Evolutionary conservation across 2,329 filamentous ascomycete genomes (phyloP).

Genomic region (Taxawa tesnikishii): DNA sequence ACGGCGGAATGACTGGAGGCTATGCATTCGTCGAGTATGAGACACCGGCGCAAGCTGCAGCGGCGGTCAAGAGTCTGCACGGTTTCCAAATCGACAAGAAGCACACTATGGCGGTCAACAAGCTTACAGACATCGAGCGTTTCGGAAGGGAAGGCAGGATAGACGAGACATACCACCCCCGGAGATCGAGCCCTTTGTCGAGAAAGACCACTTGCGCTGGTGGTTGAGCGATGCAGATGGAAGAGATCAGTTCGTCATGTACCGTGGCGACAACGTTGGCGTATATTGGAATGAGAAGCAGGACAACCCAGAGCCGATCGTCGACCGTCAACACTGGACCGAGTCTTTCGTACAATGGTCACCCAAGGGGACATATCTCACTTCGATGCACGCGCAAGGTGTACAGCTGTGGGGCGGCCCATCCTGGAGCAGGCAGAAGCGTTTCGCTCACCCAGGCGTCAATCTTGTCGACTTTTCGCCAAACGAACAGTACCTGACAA

Average conservation of each 20-base stretch:
- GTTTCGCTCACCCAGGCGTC: conserved; percentile 90
- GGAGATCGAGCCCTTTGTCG: conserved; percentile 68
- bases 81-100: conserved; percentile 86
- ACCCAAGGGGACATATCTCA: conserved; percentile 83
- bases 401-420: conserved; percentile 93
- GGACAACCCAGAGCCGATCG: conserved; percentile 73
- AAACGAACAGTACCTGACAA: conserved; percentile 81
- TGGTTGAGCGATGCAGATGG: conserved; percentile 84
- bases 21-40: conserved; percentile 97
- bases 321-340: conserved; percentile 93
- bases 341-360: conserved; percentile 98
- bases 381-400: conserved; percentile 90
- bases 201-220: conserved; percentile 89
- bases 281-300: conserved; percentile 99
- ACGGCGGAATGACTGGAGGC: conserved; percentile 65
- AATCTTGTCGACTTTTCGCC: conserved; percentile 96
- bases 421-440: conserved; percentile 79
- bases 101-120: conserved; percentile 92
- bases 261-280: conserved; percentile 79
- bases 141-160: conserved; percentile 89
- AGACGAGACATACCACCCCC: conserved; percentile 82
- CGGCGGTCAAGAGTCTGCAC: conserved; percentile 81
- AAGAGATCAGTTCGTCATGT: conserved; percentile 93
- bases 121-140: conserved; percentile 93
- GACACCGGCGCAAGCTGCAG: conserved; percentile 76